Percentiles rank a stretch among this genome's conserved stretches.
phyloP scores from a whole-genome alignment of 306 rosid species.

The Senna siamea region DNA sequence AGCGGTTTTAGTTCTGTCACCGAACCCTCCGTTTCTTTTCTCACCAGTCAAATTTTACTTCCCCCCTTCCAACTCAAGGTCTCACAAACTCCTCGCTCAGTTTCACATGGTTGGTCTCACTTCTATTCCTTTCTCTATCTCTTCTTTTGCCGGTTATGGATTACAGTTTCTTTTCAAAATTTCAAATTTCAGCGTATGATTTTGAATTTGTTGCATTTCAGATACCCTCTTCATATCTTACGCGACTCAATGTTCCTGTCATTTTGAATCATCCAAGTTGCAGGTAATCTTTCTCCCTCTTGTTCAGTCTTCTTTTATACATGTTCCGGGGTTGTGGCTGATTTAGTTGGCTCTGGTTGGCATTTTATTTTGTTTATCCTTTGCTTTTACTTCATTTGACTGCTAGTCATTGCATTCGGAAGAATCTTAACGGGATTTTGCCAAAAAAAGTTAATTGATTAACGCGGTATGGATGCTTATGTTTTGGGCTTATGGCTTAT shows the following conservation, averaged over 20 bases:
- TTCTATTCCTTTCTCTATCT: neutral
- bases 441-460: constrained; percentile 6
- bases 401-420: constrained; percentile 21
- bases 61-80: neutral
- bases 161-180: neutral
- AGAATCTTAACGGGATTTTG: constrained; percentile 5
- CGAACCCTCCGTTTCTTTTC: neutral
- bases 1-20: neutral
- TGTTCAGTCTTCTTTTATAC: neutral
- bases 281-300: constrained; percentile 39
- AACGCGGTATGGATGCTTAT: neutral
- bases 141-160: neutral
- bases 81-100: neutral
- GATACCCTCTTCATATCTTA: neutral
- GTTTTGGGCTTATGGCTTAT: constrained; percentile 9
- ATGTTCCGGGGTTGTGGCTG: constrained; percentile 5
- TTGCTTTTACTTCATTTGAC: constrained; percentile 25
- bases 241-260: neutral
- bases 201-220: neutral
- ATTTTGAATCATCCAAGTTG: neutral
- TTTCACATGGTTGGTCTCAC: neutral
- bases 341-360: constrained; percentile 1
- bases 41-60: neutral
- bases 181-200: neutral
- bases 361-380: neutral